phyloP scores from a whole-genome alignment of 176 grass and related monocot species.

The Guadua angustifolia region DNA sequence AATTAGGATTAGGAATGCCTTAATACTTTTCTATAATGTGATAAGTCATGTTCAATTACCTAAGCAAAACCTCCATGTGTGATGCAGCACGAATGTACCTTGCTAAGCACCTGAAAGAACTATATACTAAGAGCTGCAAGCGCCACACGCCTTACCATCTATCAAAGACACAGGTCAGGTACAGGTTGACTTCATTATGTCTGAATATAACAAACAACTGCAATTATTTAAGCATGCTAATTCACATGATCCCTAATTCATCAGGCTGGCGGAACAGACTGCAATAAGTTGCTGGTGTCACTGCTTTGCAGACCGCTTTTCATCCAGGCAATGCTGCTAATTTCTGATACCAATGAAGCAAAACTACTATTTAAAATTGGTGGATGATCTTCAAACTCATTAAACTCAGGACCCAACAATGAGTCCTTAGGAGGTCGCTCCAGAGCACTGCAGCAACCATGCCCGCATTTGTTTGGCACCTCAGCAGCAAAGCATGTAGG shows the following conservation, averaged over 20 bases:
- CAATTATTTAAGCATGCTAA: constrained; percentile 34
- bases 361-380: constrained; percentile 69
- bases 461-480: constrained; percentile 79
- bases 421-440: constrained; percentile 45
- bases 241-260: constrained; percentile 38
- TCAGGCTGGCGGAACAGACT: constrained; percentile 50
- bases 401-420: constrained; percentile 91
- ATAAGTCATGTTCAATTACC: not conserved
- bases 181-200: constrained; percentile 14
- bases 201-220: constrained; percentile 21
- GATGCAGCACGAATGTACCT: not conserved
- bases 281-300: constrained; percentile 54
- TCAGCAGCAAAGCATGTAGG: constrained; percentile 51
- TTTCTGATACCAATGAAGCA: constrained; percentile 76
- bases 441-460: constrained; percentile 65
- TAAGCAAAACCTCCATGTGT: not conserved
- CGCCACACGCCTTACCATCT: not conserved
- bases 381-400: constrained; percentile 78
- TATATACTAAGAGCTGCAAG: constrained; percentile 11
- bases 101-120: constrained; percentile 17
- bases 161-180: not conserved
- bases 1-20: not conserved
- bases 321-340: constrained; percentile 99
- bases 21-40: not conserved
- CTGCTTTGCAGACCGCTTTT: constrained; percentile 73